Evolutionary conservation across 2,329 filamentous ascomycete genomes (phyloP).

Genomic region (Blastomyces percursus): DNA sequence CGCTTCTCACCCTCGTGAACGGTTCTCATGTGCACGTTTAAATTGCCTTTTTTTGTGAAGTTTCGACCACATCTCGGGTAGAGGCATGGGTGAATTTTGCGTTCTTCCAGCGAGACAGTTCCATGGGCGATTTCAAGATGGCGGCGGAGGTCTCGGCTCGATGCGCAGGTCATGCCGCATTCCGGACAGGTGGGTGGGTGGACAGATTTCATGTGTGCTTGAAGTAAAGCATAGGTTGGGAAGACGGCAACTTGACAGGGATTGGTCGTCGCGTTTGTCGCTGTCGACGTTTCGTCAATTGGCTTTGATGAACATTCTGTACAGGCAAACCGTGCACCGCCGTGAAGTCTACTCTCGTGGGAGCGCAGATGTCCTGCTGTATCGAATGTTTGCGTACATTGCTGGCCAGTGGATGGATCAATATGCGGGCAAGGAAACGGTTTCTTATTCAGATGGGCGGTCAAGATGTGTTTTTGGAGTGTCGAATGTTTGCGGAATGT

Average conservation of each 20-base stretch:
- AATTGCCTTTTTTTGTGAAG: slow-evolving; percentile 76
- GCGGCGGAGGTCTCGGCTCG: slow-evolving; percentile 56
- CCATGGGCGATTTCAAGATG: slow-evolving; percentile 73
- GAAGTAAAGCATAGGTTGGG: slow-evolving; percentile 58
- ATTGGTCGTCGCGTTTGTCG: slow-evolving; percentile 4
- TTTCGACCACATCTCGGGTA: slow-evolving; percentile 58
- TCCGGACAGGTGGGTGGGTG: slow-evolving; percentile 64
- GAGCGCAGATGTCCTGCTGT: slow-evolving; percentile 58
- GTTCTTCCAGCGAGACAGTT: slow-evolving; percentile 46
- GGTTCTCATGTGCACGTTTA: slow-evolving; percentile 65
- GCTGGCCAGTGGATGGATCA: slow-evolving; percentile 41
- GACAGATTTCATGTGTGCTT: slow-evolving; percentile 59
- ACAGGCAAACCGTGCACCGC: slow-evolving; percentile 62
- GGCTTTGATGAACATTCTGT: slow-evolving; percentile 50
- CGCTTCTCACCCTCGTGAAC: slow-evolving; percentile 62
- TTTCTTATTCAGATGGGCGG: slow-evolving; percentile 60
- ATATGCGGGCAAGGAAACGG: slow-evolving; percentile 59
- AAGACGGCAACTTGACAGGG: slow-evolving; percentile 41
- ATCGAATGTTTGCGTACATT: slow-evolving; percentile 61
- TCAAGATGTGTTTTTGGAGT: slow-evolving; percentile 68
- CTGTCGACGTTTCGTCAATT: slow-evolving; percentile 20
- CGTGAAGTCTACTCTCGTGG: slow-evolving; percentile 61
- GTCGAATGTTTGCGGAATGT: slow-evolving; percentile 82
- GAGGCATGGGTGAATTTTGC: slow-evolving; percentile 56
- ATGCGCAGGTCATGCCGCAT: slow-evolving; percentile 59